Evolutionary conservation across 2,329 filamentous ascomycete genomes (phyloP), one percentile per base, ranked within the genome.

Genomic region (Pseudomassariella vexata): DNA sequence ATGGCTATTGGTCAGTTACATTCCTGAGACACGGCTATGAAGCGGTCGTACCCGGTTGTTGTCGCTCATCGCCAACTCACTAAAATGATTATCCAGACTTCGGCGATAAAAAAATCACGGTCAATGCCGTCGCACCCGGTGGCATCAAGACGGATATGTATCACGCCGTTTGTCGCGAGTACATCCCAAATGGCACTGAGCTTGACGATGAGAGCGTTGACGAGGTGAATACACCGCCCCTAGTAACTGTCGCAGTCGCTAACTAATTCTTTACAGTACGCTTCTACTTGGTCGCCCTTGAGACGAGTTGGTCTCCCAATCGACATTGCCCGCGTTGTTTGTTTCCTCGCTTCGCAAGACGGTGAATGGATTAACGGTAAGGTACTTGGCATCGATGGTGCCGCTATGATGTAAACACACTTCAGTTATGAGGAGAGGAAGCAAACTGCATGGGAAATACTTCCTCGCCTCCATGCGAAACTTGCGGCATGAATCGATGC

Each of bases 141-240:
- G 78, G 76, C 10, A 79, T 79, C 56, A 79, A 79, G 62, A 78
- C 71, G 10, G 77, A 81, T 45, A 81, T 82, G 77, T 81, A 76
- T 59, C 70, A 80, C 58, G 68, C 68, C 34, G 75, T 79, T 26
- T 79, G 75, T 63, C 65, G 70, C 39, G 74, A 79, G 61, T 79
- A 79, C 57, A 78, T 79, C 45, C 75, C 75, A 37, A 60, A 57
- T 39, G 75, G 75, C 27, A 65, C 64, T 35, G 68, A 68, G 41
- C 59, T 78, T 45, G 62, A 47, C 48, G 66, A 79, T 53, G 72
- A 76, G 41, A 63, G 73, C 49, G 73, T 79, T 37, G 75, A 79
- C 42, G 73, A 75, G 65, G 52, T 55, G 55, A 54, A 50, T n/a
- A n/a, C n/a, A n/a, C n/a, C n/a, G n/a, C n/a, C n/a, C n/a, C n/a